A percentile compares a stretch with the other conserved stretches of the same genome.
Evolutionary conservation across 345 rosid species (phyloP).

Genomic region (Adansonia digitata): DNA sequence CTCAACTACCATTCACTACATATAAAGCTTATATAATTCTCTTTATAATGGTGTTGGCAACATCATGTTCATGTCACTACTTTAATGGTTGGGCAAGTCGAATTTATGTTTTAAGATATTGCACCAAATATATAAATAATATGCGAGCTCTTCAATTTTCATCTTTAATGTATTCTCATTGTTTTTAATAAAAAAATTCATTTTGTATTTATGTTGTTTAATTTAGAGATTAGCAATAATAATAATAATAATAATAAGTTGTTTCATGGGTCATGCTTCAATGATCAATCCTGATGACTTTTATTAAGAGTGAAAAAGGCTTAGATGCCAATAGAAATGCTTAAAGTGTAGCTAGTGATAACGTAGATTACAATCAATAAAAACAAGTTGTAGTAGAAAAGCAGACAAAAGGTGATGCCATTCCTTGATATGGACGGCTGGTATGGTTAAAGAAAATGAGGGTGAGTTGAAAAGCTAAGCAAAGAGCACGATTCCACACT

Average conservation of each 20-base stretch:
- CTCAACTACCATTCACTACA: background rate
- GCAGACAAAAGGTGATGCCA: slow-evolving; percentile 27
- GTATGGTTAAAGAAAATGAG: slow-evolving; percentile 1
- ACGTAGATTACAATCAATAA: slow-evolving; percentile 31
- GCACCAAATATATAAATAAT: background rate
- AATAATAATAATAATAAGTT: background rate
- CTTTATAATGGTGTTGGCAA: background rate
- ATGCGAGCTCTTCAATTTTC: background rate
- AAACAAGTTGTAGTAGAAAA: slow-evolving; percentile 15
- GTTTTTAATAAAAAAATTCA: too few species aligned
- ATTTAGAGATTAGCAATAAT: too few species aligned
- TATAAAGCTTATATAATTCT: background rate
- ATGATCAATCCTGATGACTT: background rate
- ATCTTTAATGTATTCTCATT: background rate
- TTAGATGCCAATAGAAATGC: slow-evolving; percentile 15
- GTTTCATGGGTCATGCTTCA: background rate
- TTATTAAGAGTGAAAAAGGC: background rate
- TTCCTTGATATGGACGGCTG: slow-evolving; percentile 25
- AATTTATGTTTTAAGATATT: background rate
- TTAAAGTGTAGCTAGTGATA: slow-evolving; percentile 20
- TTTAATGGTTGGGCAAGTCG: background rate
- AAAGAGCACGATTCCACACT: slow-evolving; percentile 27
- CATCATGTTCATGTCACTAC: background rate
- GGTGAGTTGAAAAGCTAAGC: slow-evolving; percentile 26
- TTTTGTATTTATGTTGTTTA: too few species aligned